phyloP scores from a whole-genome alignment of 441 rosid genomes.

The Macaranga tanarius region DNA sequence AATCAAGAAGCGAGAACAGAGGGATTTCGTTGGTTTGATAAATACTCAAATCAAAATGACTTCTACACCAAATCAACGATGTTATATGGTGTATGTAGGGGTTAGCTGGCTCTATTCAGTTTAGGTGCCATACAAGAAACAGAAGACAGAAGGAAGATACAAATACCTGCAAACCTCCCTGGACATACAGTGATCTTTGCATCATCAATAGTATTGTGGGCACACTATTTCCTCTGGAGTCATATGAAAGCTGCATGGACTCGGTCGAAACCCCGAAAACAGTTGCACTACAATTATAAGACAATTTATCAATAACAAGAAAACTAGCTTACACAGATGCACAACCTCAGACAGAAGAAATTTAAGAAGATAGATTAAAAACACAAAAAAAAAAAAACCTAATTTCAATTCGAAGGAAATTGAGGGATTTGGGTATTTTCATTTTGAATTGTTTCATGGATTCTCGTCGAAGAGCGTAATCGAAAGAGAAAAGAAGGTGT shows the following conservation, averaged over 20 bases:
- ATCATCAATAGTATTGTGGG: constrained; percentile 78
- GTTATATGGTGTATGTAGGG: background rate
- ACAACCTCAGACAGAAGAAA: background rate
- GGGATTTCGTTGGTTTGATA: too few species aligned
- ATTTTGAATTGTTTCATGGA: too few species aligned
- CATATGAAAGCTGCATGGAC: constrained; percentile 85
- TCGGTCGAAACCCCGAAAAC: constrained; percentile 92
- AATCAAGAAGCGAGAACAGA: too few species aligned
- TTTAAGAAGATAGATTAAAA: too few species aligned
- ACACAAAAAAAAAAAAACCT: too few species aligned
- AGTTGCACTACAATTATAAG: constrained; percentile 52
- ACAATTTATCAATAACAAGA: background rate
- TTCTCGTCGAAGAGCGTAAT: too few species aligned
- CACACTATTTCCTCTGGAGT: constrained; percentile 78
- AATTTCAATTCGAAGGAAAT: too few species aligned
- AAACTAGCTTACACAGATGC: background rate
- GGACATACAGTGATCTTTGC: constrained; percentile 68
- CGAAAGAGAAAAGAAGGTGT: too few species aligned
- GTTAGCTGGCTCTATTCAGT: background rate
- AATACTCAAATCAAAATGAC: too few species aligned
- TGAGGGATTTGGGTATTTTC: too few species aligned
- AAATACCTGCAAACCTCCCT: constrained; percentile 82
- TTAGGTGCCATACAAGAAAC: background rate
- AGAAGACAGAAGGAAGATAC: background rate
- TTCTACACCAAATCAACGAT: background rate